These are phyloP conservation scores for Cladophialophora immunda DNA, from an alignment of 2,329 filamentous ascomycete genomes.

Conservation along the genomic window DNA sequence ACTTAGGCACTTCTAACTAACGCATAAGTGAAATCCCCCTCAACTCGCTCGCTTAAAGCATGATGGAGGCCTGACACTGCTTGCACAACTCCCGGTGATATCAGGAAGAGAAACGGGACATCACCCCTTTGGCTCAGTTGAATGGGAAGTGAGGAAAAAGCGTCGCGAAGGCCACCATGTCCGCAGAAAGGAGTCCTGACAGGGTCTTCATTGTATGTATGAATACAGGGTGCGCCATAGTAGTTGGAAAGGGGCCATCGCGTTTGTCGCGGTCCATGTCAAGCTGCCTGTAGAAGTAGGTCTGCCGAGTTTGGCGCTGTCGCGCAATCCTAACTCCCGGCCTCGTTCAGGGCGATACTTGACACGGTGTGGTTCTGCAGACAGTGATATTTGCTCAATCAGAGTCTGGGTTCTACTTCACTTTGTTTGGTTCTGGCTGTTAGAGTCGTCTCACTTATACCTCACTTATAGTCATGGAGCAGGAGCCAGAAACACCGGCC, in stretches of 20 bases:
- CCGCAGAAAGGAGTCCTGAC: background rate
- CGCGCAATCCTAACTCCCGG: slow-evolving; percentile 3
- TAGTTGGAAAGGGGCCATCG: background rate
- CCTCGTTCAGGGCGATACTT: background rate
- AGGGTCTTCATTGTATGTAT: background rate
- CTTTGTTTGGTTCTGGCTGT: background rate
- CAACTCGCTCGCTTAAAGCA: background rate
- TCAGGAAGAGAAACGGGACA: too few relatives aligned
- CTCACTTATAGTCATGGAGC: slow-evolving; percentile 23
- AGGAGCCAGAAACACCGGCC: slow-evolving; percentile 47
- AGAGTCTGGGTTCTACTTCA: background rate
- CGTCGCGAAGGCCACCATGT: too few relatives aligned
- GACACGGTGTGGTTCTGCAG: background rate
- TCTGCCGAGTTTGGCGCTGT: slow-evolving; percentile 3
- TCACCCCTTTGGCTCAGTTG: too few relatives aligned
- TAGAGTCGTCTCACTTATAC: background rate
- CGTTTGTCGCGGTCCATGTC: background rate
- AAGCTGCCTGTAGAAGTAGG: background rate
- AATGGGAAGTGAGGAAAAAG: too few relatives aligned
- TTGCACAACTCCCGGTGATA: background rate
- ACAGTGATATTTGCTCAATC: background rate
- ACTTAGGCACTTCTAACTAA: background rate
- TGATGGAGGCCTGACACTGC: background rate
- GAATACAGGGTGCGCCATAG: background rate
- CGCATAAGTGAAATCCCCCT: background rate